These are phyloP conservation scores for Taphrina deformans DNA, from an alignment of 1,139 yeast species.

Conservation along the genomic window DNA sequence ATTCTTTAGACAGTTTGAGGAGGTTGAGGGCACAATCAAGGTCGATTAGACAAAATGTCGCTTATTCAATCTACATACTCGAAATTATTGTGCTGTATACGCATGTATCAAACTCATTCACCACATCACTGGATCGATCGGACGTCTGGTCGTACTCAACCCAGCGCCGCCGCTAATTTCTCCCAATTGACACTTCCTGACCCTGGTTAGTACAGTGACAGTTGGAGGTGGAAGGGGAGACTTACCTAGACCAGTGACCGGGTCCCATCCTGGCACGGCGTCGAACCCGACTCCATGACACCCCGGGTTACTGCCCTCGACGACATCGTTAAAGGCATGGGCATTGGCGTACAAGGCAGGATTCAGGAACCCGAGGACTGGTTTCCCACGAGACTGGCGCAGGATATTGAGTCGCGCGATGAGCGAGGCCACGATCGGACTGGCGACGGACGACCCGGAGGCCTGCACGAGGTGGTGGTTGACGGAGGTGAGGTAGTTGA, in stretches of 20 bases:
- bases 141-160: too few species aligned
- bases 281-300: slow-evolving; percentile 23
- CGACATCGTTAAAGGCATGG: slow-evolving; percentile 10
- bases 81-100: too few species aligned
- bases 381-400: slow-evolving; percentile 4
- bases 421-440: slow-evolving; percentile 3
- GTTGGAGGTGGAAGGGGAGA: not conserved
- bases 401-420: slow-evolving; percentile 10
- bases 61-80: too few species aligned
- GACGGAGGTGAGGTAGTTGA: slow-evolving; percentile 1
- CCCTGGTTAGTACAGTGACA: not conserved
- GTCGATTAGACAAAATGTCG: slow-evolving; percentile 5
- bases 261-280: slow-evolving; percentile 22
- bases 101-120: too few species aligned
- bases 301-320: slow-evolving; percentile 14
- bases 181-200: not conserved
- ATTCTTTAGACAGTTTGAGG: slow-evolving; percentile 58
- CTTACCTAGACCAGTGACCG: slow-evolving; percentile 26
- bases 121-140: too few species aligned
- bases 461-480: not conserved
- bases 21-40: slow-evolving; percentile 36
- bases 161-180: not conserved
- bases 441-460: slow-evolving; percentile 14
- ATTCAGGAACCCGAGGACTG: slow-evolving; percentile 19
- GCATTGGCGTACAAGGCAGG: slow-evolving; percentile 16